Evolutionary conservation across 768 basidiomycete genomes (phyloP).

Genomic region (Polyporus arcularius): DNA sequence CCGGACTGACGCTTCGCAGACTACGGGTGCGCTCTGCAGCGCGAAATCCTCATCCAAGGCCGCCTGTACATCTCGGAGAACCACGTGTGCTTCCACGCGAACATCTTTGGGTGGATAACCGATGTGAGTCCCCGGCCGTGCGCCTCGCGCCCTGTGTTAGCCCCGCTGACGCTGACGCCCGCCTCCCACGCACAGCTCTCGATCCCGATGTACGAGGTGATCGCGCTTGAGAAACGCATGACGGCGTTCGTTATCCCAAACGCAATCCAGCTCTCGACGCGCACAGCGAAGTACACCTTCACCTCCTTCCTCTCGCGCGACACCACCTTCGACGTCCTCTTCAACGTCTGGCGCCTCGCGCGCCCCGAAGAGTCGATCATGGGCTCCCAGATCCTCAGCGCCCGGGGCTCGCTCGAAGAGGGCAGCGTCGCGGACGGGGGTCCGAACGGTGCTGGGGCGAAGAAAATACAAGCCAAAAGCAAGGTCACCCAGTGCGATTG

Average conservation of each 20-base stretch:
- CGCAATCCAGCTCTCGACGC: slow-evolving; percentile 87
- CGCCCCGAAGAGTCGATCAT: slow-evolving; percentile 59
- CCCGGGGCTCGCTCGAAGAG: slow-evolving; percentile 29
- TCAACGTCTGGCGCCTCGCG: slow-evolving; percentile 92
- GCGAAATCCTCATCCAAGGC: slow-evolving; percentile 96
- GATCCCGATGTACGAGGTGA: slow-evolving; percentile 87
- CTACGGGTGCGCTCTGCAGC: slow-evolving; percentile 95
- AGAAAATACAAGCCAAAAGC: slow-evolving; percentile 28
- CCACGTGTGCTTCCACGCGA: slow-evolving; percentile 99
- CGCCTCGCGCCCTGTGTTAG: neutral
- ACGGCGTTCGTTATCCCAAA: slow-evolving; percentile 98
- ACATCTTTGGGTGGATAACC: slow-evolving; percentile 99
- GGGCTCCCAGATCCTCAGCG: slow-evolving; percentile 19
- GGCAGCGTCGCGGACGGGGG: slow-evolving; percentile 1
- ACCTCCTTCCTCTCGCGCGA: slow-evolving; percentile 96
- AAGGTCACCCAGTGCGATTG: slow-evolving; percentile 78
- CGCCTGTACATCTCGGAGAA: slow-evolving; percentile 97
- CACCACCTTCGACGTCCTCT: slow-evolving; percentile 93
- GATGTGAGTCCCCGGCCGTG: slow-evolving; percentile 57
- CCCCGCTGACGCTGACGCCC: neutral
- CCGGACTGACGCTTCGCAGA: slow-evolving; percentile 50
- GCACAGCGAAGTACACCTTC: slow-evolving; percentile 85
- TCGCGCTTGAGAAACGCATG: slow-evolving; percentile 91
- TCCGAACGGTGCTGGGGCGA: slow-evolving; percentile 11
- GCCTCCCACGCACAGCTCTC: slow-evolving; percentile 54